Evolutionary conservation across 2,329 filamentous ascomycete genomes (phyloP), one percentile per base, ranked within the genome.

Genomic region (Alternaria tenuissima): DNA sequence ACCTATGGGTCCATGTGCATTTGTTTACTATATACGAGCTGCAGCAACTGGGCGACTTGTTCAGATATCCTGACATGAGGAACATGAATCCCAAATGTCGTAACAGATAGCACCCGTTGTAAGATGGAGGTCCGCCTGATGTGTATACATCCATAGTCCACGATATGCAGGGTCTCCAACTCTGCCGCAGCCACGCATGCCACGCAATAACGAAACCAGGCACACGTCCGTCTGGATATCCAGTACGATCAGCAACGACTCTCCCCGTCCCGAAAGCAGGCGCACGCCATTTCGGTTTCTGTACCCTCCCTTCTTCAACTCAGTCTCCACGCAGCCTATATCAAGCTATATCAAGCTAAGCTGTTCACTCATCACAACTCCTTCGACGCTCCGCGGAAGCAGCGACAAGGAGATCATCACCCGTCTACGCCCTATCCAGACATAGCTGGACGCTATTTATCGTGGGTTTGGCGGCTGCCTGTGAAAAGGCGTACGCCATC

Each of bases 351-450:
- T 34, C 46, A 49, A 36, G 22, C 30, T 22, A 49, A 38, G 30
- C 46, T n/a, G 20, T 49, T 49, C 46, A 38, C 30, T 24, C 46
- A 38, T 49, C 46, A 49, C 30, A 36, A 38, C 46, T 49, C 46
- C 32, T 49, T 38, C 46, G 16, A 32, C 20, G 32, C 46, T 49
- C 46, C 46, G 46, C 46, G 46, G 46, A 49, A 38, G 46, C 32
- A 49, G 32, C 46, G 22, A 26, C 46, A 49, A 38, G 46, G 46
- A 36, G 30, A 49, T 20, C 8, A 26, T 49, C 46, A 49, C 46
- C 32, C n/a, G 20, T 49, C 46, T 49, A 49, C 20, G 46, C 46
- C 46, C 46, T 24, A 36, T 24, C 8, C 46, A 49, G 46, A 36
- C 20, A 49, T n/a, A 36, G 8, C 46, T 32, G 46, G 46, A 49